A percentile compares a stretch with the other conserved stretches of the same genome.
phyloP scores from a whole-genome alignment of 768 basidiomycete species.

The Suillus subaureus region DNA sequence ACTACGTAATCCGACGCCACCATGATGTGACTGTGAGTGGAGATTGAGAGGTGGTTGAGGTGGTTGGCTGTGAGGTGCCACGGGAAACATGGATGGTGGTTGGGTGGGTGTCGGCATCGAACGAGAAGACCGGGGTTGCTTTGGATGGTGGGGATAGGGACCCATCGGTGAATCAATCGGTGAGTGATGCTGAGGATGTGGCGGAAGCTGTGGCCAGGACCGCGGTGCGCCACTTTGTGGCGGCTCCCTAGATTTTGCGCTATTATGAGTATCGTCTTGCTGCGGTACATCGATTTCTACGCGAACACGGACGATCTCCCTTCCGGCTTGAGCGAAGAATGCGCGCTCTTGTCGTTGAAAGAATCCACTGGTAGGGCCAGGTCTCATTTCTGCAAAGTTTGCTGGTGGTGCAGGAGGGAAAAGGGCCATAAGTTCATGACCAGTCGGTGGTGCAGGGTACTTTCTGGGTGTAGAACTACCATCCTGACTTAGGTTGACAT shows the following conservation, averaged over 20 bases:
- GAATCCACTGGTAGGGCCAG: constrained; percentile 70
- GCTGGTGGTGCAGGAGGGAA: constrained; percentile 74
- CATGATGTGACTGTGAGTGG: constrained; percentile 31
- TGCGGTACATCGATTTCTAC: constrained; percentile 64
- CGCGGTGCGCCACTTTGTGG: constrained; percentile 18
- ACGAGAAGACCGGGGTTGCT: constrained; percentile 32
- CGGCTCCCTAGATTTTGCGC: constrained; percentile 23
- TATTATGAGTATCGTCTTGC: constrained; percentile 29
- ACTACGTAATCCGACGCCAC: constrained; percentile 41
- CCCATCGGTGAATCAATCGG: constrained; percentile 34
- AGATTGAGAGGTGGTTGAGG: constrained; percentile 37
- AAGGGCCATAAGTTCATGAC: constrained; percentile 84
- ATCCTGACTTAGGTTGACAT: constrained; percentile 63
- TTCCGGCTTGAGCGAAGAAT: constrained; percentile 79
- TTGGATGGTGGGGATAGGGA: constrained; percentile 36
- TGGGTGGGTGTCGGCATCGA: constrained; percentile 25
- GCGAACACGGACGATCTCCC: constrained; percentile 74
- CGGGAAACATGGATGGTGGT: constrained; percentile 31
- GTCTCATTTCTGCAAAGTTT: constrained; percentile 53
- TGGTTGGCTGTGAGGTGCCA: constrained; percentile 34
- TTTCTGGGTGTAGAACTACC: constrained; percentile 53
- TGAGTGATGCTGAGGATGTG: constrained; percentile 31
- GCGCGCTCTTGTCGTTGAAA: constrained; percentile 79
- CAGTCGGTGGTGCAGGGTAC: constrained; percentile 76
- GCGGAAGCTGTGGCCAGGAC: constrained; percentile 35